Percentiles rank a stretch among this genome's conserved stretches.
Conservation (phyloP, 192 early-diverging fungal genomes). For the Coemansia sp. region DNA sequence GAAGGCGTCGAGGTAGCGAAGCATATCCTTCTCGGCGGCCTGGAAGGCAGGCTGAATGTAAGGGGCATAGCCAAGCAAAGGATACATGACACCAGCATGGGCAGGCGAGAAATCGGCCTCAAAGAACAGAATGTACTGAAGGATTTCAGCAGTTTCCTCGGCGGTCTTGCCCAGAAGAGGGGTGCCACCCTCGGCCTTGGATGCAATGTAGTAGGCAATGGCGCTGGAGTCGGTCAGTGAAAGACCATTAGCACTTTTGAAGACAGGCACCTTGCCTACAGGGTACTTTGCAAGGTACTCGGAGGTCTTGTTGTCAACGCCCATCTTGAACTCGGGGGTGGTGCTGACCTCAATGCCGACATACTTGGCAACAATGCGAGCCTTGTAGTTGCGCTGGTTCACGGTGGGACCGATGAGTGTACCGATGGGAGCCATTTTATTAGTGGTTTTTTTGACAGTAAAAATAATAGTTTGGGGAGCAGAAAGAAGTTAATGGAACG, state of each 20-base stretch:
- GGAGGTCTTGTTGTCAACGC: slow-evolving; percentile 70
- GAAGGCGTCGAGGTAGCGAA: slow-evolving; percentile 63
- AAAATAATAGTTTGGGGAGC: neutral
- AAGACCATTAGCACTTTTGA: slow-evolving; percentile 77
- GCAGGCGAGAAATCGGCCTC: slow-evolving; percentile 56
- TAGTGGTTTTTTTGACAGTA: neutral
- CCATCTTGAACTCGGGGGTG: slow-evolving; percentile 60
- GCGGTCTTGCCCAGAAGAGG: slow-evolving; percentile 56
- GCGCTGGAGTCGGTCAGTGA: slow-evolving; percentile 77
- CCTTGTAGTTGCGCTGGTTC: slow-evolving; percentile 41
- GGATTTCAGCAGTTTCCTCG: slow-evolving; percentile 61
- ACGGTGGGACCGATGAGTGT: slow-evolving; percentile 15
- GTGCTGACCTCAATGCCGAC: slow-evolving; percentile 74
- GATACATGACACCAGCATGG: slow-evolving; percentile 44
- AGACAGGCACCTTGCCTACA: slow-evolving; percentile 83
- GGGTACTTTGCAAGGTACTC: slow-evolving; percentile 91
- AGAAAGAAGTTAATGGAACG: neutral
- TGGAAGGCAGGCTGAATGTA: slow-evolving; percentile 62
- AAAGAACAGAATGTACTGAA: slow-evolving; percentile 61
- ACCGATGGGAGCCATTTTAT: slow-evolving; percentile 27
- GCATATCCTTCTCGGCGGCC: slow-evolving; percentile 65
- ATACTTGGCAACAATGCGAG: slow-evolving; percentile 75
- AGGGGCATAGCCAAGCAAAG: slow-evolving; percentile 48
- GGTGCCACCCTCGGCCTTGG: slow-evolving; percentile 38
- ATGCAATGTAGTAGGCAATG: slow-evolving; percentile 80